Conservation (phyloP, 192 early-diverging fungal genomes). For the Backusella parvicylindrica region DNA sequence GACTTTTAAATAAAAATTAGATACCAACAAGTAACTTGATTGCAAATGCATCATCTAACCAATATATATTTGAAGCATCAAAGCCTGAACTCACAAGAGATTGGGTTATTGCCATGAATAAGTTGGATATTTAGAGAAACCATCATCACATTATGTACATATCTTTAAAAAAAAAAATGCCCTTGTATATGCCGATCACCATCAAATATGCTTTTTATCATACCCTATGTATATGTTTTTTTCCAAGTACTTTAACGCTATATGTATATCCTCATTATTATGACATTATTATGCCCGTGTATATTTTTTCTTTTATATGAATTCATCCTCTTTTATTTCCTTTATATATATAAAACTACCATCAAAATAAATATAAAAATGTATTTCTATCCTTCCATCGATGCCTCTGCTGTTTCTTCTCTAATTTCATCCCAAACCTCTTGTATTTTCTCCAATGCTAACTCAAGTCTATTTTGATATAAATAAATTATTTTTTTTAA, state of each 20-base stretch:
- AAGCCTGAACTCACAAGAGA: background rate
- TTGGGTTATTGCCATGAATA: background rate
- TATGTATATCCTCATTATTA: too few species aligned
- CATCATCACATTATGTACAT: background rate
- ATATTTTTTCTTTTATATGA: background rate
- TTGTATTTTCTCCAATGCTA: conserved; percentile 4
- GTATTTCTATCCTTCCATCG: background rate
- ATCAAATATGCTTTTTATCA: too few species aligned
- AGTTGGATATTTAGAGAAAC: background rate
- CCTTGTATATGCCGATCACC: background rate
- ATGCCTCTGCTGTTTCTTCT: conserved; percentile 7
- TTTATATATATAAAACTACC: too few species aligned
- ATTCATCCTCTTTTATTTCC: background rate
- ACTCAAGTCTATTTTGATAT: conserved; percentile 14
- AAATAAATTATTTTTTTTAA: background rate
- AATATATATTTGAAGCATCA: background rate
- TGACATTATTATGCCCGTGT: too few species aligned
- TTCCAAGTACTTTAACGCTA: too few species aligned
- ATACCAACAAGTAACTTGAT: background rate
- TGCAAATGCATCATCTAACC: background rate
- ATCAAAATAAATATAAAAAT: background rate
- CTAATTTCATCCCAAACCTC: conserved; percentile 30
- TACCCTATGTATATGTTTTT: background rate
- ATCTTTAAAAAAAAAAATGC: background rate
- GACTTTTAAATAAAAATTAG: too few species aligned